Conservation (phyloP, 2,329 filamentous ascomycete genomes). For the Trichothecium sympodiale region DNA sequence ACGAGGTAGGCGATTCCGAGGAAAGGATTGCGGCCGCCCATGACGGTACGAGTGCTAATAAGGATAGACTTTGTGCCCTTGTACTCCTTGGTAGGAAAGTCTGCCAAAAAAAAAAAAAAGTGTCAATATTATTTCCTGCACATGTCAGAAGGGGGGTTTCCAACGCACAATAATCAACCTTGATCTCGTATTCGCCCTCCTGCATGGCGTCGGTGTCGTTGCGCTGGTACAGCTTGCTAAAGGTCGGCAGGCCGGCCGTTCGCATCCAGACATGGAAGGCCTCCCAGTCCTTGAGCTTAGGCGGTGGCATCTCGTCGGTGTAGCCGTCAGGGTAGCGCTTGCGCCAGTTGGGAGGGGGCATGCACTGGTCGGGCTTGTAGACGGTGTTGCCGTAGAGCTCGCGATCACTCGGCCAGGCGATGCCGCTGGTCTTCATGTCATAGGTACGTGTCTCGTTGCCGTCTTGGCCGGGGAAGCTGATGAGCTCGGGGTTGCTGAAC, state of each 20-base stretch:
- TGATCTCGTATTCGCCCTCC: slow-evolving; percentile 62
- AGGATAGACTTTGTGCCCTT: slow-evolving; percentile 83
- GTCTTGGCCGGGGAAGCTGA: slow-evolving; percentile 32
- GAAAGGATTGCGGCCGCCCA: slow-evolving; percentile 93
- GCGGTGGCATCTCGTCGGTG: slow-evolving; percentile 50
- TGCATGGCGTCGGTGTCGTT: slow-evolving; percentile 63
- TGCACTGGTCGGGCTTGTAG: slow-evolving; percentile 54
- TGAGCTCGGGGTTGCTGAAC: slow-evolving; percentile 53
- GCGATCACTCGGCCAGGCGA: slow-evolving; percentile 79
- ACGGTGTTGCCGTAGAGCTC: slow-evolving; percentile 63
- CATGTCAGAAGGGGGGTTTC: background rate
- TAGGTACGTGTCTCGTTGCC: slow-evolving; percentile 42
- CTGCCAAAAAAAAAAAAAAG: slow-evolving; percentile 31
- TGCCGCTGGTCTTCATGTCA: slow-evolving; percentile 63
- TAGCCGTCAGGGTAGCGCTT: slow-evolving; percentile 61
- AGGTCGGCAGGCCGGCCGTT: slow-evolving; percentile 83
- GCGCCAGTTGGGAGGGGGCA: slow-evolving; percentile 81
- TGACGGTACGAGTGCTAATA: slow-evolving; percentile 79
- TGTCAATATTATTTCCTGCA: background rate
- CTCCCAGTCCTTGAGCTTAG: slow-evolving; percentile 64
- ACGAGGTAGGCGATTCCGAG: slow-evolving; percentile 93
- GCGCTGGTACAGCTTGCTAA: slow-evolving; percentile 83
- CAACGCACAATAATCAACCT: slow-evolving; percentile 69
- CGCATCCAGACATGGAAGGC: slow-evolving; percentile 98
- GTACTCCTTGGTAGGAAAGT: slow-evolving; percentile 69